Conservation (phyloP, 805 yeast genomes). For the Wickerhamiella sergipiensis region DNA sequence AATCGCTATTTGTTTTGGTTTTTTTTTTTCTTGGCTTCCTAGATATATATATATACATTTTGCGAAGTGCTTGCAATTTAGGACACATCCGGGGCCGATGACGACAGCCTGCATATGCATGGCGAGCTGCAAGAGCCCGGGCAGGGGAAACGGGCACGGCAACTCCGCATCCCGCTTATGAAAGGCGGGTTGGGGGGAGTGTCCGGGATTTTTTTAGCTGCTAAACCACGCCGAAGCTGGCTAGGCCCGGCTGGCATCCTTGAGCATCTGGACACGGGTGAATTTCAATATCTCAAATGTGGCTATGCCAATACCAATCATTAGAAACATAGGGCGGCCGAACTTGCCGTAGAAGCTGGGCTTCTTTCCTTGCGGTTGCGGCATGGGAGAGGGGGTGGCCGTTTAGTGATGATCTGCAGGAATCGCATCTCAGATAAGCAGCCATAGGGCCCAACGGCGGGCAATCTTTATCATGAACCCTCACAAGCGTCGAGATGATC, state of each 20-base stretch:
- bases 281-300: slow-evolving; percentile 13
- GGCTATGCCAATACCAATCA: slow-evolving; percentile 12
- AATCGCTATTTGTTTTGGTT: too few species aligned
- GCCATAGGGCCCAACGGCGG: neutral
- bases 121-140: too few species aligned
- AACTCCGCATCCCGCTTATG: too few species aligned
- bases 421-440: neutral
- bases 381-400: neutral
- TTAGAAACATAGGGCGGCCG: slow-evolving; percentile 14
- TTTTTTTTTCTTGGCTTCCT: neutral
- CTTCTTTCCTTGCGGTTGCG: neutral
- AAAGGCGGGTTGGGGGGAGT: neutral
- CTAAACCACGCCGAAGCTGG: too few species aligned
- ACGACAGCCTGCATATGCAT: neutral
- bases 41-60: too few species aligned
- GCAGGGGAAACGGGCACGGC: too few species aligned
- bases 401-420: neutral
- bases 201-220: too few species aligned
- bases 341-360: slow-evolving; percentile 6
- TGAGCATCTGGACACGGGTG: slow-evolving; percentile 2
- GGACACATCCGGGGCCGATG: too few species aligned
- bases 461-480: neutral
- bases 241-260: too few species aligned
- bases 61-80: too few species aligned
- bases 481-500: neutral